Evolutionary conservation across 2,329 filamentous ascomycete species (phyloP), one percentile per base, ranked within the genome.

Genomic region (Xylariomycetidae sp.): DNA sequence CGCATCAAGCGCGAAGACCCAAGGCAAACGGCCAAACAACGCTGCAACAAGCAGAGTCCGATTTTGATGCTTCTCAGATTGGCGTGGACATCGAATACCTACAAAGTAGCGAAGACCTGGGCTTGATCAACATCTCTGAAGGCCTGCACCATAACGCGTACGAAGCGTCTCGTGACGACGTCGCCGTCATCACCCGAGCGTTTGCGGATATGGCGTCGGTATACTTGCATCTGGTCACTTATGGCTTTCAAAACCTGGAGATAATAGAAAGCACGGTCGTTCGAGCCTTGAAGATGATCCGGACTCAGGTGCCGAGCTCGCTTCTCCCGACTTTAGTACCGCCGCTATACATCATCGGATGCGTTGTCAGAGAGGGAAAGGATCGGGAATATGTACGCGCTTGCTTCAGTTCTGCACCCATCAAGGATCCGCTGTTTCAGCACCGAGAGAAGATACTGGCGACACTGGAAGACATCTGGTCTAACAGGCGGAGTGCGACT

Each of bases 141-240:
- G n/a, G n/a, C n/a, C n/a, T n/a, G n/a, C n/a, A n/a, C n/a, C n/a
- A n/a, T n/a, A n/a, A n/a, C n/a, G n/a, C n/a, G n/a, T n/a, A n/a
- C n/a, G n/a, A n/a, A n/a, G n/a, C n/a, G n/a, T n/a, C n/a, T n/a
- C n/a, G n/a, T n/a, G n/a, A n/a, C n/a, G n/a, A n/a, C n/a, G n/a
- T n/a, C n/a, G 5, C 11, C 16, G 7, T 33, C 7, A 15, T 33
- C 16, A 37, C 34, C n/a, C 8, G 13, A 15, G 28, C 25, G 6
- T 37, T 33, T 33, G 34, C 34, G 7, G 16, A 27, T 14, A 37
- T 37, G 34, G 34, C 30, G 3, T 13, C 23, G 22, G 17, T 37
- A n/a, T 27, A 33, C 10, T 19, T 37, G 12, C 34, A 37, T 20
- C 25, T 37, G 20, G 30, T 37, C 34, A 25, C 16, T 6, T 23